These are phyloP conservation scores for Leishmania amazonensis DNA, from an alignment of 208 protist species.

Conservation along the genomic window DNA sequence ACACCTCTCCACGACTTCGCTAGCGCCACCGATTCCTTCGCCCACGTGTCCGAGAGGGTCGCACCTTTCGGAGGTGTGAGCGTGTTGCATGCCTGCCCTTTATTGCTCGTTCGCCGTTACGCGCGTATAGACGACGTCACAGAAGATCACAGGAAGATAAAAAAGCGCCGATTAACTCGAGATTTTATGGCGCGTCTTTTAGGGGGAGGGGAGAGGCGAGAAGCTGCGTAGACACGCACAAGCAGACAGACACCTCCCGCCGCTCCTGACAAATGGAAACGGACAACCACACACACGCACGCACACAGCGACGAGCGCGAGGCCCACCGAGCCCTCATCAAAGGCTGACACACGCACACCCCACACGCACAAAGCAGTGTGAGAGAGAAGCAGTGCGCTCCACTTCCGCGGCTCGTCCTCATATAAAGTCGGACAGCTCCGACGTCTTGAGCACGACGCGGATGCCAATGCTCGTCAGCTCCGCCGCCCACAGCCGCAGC, in stretches of 20 bases:
- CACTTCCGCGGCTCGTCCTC: neutral
- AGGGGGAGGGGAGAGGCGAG: neutral
- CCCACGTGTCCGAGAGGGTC: neutral
- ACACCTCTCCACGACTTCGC: neutral
- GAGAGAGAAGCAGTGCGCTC: neutral
- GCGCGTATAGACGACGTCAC: neutral
- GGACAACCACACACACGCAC: neutral
- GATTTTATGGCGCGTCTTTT: neutral
- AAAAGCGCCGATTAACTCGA: constrained; percentile 7
- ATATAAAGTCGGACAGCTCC: constrained; percentile 33
- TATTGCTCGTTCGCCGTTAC: neutral
- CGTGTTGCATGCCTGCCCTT: neutral
- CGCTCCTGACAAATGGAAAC: neutral
- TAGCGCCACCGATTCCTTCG: neutral
- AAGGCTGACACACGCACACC: neutral
- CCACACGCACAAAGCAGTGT: neutral
- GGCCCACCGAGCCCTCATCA: neutral
- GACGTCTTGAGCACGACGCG: constrained; percentile 81
- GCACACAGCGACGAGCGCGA: neutral
- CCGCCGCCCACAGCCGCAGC: constrained; percentile 85
- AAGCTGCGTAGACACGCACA: neutral
- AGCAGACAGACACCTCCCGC: neutral
- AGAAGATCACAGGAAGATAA: constrained; percentile 8
- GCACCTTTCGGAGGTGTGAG: neutral
- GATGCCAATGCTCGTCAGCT: constrained; percentile 90